Conservation (phyloP, 805 yeast genomes). For the Candida palmyrensis region DNA sequence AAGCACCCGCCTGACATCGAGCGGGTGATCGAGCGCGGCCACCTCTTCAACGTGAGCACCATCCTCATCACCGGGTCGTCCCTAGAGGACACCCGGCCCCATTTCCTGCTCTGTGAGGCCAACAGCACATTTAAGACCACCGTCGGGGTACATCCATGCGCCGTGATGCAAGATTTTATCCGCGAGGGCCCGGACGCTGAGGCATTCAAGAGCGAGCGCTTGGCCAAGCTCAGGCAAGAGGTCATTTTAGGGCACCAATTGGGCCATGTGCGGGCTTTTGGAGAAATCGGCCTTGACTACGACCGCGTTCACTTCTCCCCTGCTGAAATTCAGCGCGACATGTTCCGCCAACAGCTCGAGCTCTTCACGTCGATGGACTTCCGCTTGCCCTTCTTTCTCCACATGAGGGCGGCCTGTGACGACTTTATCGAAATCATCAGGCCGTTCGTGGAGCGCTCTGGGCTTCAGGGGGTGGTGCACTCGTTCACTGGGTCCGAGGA, state of each 20-base stretch:
- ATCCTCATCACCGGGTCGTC: conserved; percentile 84
- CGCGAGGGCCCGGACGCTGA: conserved; percentile 6
- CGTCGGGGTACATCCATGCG: conserved; percentile 95
- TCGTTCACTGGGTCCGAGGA: conserved; percentile 82
- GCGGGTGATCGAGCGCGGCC: conserved; percentile 63
- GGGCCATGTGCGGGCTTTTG: conserved; percentile 73
- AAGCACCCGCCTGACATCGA: conserved; percentile 65
- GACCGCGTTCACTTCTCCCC: conserved; percentile 80
- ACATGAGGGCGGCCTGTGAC: conserved; percentile 79
- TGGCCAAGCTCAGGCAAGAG: conserved; percentile 45
- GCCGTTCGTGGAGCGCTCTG: conserved; percentile 52
- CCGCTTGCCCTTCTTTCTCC: conserved; percentile 77
- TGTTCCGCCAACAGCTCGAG: conserved; percentile 72
- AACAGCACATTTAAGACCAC: conserved; percentile 50
- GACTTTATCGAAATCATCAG: conserved; percentile 66
- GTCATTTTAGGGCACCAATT: conserved; percentile 41
- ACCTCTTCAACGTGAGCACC: conserved; percentile 54
- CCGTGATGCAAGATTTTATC: conserved; percentile 48
- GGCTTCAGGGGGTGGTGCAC: conserved; percentile 73
- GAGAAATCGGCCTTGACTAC: conserved; percentile 94
- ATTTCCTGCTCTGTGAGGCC: conserved; percentile 48
- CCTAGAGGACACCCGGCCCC: conserved; percentile 57
- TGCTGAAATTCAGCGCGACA: conserved; percentile 57
- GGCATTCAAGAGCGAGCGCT: conserved; percentile 24
- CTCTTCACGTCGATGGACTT: conserved; percentile 41